phyloP scores from a whole-genome alignment of 2,329 filamentous ascomycete species.

The Orbilia blumenaviensis region DNA sequence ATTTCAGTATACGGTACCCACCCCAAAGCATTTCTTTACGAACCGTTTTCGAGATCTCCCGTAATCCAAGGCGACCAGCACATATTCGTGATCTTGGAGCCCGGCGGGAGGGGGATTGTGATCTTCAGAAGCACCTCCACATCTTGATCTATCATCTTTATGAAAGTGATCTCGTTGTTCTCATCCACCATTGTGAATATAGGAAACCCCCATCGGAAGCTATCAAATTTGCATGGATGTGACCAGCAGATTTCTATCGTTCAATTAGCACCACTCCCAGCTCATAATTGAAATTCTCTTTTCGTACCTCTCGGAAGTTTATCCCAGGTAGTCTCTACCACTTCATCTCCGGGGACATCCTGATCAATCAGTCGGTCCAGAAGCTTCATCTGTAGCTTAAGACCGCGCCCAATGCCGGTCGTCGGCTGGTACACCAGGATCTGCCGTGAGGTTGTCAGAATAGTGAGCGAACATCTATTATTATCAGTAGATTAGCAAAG shows the following conservation, averaged over 20 bases:
- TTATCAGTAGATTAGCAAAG: neutral
- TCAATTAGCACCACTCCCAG: neutral
- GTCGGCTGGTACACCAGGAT: slow-evolving; percentile 47
- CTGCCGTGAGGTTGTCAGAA: slow-evolving; percentile 42
- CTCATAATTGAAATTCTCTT: neutral
- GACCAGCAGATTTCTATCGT: slow-evolving; percentile 48
- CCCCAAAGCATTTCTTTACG: neutral
- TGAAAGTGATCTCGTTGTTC: slow-evolving; percentile 28
- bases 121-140: slow-evolving; percentile 24
- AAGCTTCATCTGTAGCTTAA: slow-evolving; percentile 42
- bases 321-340: slow-evolving; percentile 39
- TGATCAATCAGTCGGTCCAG: slow-evolving; percentile 44
- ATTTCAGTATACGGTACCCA: neutral
- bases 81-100: slow-evolving; percentile 26
- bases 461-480: slow-evolving; percentile 27
- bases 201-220: slow-evolving; percentile 35
- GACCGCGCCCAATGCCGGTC: slow-evolving; percentile 34
- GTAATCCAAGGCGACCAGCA: slow-evolving; percentile 49
- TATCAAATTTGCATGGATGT: slow-evolving; percentile 33
- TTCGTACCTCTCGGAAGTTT: slow-evolving; percentile 42
- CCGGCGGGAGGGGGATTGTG: slow-evolving; percentile 1
- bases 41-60: slow-evolving; percentile 29
- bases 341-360: slow-evolving; percentile 45
- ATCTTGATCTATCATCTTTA: slow-evolving; percentile 42
- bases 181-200: slow-evolving; percentile 49